Base-by-base conservation (phyloP, 1,139 yeast genomes). In the Hemisphaericaspora xylofermentans region DNA sequence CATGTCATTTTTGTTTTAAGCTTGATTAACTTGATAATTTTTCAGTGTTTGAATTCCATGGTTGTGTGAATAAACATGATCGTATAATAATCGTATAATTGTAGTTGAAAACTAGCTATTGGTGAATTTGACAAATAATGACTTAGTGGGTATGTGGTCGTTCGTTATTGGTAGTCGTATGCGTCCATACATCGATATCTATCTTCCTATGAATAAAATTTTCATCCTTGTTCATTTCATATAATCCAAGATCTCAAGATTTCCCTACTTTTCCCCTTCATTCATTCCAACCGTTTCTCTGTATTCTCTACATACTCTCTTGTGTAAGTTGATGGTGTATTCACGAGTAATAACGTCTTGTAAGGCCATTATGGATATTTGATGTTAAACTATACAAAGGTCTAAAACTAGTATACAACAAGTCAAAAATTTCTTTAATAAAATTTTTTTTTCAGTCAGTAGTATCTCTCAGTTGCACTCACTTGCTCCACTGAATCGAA, bases 321-420 rank as follows among this genome's bases (percentile, higher is more conserved):
- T 93, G 96, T 89, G 96, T 78, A 93, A 80, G 91, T 94, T 93
- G 78, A 94, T 91, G 84, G 98, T 94, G 89, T 94, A 94, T 82
- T 94, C 99, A 79, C 99, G 96, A 74, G 98, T 88, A 78, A 94
- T 97, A 77, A 89, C 97, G 93, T 93, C 98, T 81, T 88, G 88
- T 75, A 88, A 81, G 77, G 97, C 97, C 82, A 88, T 86, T 78
- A 78, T 80, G 58, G 68, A 50, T 52, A 34, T 36, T 36, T 43
- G 41, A 22, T 24, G 24, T 13, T 39, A 41, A 27, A 27, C 25
- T 35, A 35, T 35, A 25, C 38, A 19, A 18, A 36, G 16, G 22
- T 17, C 15, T 36, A 36, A 6, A 6, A 35, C 26, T 17, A 14
- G 27, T 37, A 19, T 32, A 24, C 27, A 24, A 24, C 18, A 39